These are phyloP conservation scores for Arachnomyces sp. DNA, from an alignment of 2,329 filamentous ascomycete genomes.

Conservation along the genomic window DNA sequence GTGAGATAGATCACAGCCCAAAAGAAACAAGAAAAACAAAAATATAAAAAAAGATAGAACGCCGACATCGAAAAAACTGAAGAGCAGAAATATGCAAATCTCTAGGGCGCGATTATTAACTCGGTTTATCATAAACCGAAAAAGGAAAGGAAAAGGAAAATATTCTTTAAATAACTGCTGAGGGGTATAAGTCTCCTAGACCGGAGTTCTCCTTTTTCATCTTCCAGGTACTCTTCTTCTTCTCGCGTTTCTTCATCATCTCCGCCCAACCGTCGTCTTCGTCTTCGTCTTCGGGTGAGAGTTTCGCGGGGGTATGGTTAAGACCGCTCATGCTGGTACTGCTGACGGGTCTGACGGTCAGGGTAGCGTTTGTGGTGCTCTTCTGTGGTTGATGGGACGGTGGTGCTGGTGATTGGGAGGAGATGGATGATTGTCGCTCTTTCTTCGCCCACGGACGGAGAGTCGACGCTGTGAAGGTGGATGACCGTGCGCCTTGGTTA, in stretches of 20 bases:
- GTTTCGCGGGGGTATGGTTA: constrained; percentile 4
- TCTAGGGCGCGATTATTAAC: too few species aligned
- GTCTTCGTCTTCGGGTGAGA: constrained; percentile 36
- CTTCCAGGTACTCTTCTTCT: constrained; percentile 42
- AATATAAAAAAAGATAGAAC: constrained; percentile 3
- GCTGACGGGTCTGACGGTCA: constrained; percentile 24
- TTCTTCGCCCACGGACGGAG: constrained; percentile 33
- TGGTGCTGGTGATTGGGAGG: constrained; percentile 17
- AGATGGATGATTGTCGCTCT: constrained; percentile 20
- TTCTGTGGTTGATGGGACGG: constrained; percentile 17
- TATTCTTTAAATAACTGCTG: constrained; percentile 26
- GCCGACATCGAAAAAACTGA: constrained; percentile 5
- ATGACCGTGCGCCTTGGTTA: too few species aligned
- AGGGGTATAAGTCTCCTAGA: constrained; percentile 32
- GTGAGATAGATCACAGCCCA: too few species aligned
- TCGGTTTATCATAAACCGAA: too few species aligned
- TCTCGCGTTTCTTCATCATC: constrained; percentile 43
- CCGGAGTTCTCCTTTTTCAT: constrained; percentile 32
- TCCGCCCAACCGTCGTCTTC: constrained; percentile 45
- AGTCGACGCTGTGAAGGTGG: constrained; percentile 26
- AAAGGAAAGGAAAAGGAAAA: constrained; percentile 6
- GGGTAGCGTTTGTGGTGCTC: constrained; percentile 16
- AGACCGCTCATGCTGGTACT: constrained; percentile 12
- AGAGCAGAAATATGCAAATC: too few species aligned
- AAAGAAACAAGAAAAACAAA: constrained; percentile 8